Evolutionary conservation across 2,329 filamentous ascomycete genomes (phyloP), one percentile per base, ranked within the genome.

Genomic region (Ambrosiella cleistominuta): DNA sequence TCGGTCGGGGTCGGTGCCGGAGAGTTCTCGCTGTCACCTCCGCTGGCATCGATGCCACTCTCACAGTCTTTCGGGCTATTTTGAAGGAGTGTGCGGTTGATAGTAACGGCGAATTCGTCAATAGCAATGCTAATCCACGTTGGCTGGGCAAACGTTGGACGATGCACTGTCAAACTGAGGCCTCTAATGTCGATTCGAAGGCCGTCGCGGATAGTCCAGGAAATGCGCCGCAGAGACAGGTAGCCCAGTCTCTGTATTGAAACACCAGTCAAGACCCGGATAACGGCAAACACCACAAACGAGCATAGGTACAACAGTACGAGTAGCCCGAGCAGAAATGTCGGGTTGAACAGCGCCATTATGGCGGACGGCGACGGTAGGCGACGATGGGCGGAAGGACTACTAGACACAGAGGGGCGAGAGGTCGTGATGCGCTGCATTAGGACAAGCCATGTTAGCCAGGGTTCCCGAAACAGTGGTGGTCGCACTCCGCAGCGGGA

Each of bases 241-340:
- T 94, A 95, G 62, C 93, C 93, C 64, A 98, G 80, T 64, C 93
- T 83, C 71, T 98, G 94, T 63, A 98, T 95, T 5, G 93, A 98
- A 59, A 98, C 76, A 62, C 93, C 93, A 40, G 91, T 97, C 62
- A 91, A 76, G 65, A 97, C 90, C 64, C 93, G 88, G 63, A 98
- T 73, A 64, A 97, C 79, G 66, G 93, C 93, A 70, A 98, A 95
- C 61, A 96, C 70, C 61, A 98, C 83, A 68, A 98, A 98, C 62
- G 91, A 89, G 62, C 82, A 85, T 50, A 98, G 79, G 73, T 97
- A 98, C 62, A 88, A 74, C 63, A 97, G 78, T 65, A 97, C 82
- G 68, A 90, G 66, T 64, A 95, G 76, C 68, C 91, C 91, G 66
- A 95, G 81, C 63, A 96, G 73, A 68, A 95, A 95, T 64, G 91